Percentiles rank a stretch among this genome's conserved stretches.
phyloP scores from a whole-genome alignment of 208 protist genomes.

The Naegleria lovaniensis region DNA sequence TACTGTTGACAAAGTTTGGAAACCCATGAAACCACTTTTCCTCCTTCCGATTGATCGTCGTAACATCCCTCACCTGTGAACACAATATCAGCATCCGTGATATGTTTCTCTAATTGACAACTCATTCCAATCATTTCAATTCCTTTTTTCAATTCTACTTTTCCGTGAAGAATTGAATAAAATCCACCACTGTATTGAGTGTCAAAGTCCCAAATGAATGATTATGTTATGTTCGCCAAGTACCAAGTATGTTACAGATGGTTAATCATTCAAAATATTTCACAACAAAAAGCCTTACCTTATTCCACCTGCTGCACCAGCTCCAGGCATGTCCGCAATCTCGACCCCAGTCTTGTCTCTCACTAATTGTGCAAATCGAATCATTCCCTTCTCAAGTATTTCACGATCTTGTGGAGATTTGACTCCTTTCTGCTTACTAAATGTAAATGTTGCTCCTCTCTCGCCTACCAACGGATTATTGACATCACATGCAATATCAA shows the following conservation, averaged over 20 bases:
- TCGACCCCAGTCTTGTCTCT: background rate
- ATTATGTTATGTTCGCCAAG: too few relatives aligned
- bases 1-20: background rate
- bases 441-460: background rate
- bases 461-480: constrained; percentile 24
- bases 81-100: background rate
- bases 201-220: too few relatives aligned
- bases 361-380: background rate
- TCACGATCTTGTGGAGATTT: background rate
- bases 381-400: constrained; percentile 11
- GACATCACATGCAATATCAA: constrained; percentile 19
- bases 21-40: constrained; percentile 3
- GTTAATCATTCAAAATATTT: too few relatives aligned
- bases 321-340: background rate
- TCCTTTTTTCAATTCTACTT: constrained; percentile 4
- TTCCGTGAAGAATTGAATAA: background rate
- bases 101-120: background rate
- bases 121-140: background rate
- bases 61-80: constrained; percentile 17
- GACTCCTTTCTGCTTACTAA: constrained; percentile 23
- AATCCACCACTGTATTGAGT: too few relatives aligned
- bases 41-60: background rate
- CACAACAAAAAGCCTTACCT: too few relatives aligned
- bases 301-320: constrained; percentile 18
- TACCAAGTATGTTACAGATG: too few relatives aligned